phyloP scores from a whole-genome alignment of 2,329 filamentous ascomycete species.

The Chalaropsis ovoidea region DNA sequence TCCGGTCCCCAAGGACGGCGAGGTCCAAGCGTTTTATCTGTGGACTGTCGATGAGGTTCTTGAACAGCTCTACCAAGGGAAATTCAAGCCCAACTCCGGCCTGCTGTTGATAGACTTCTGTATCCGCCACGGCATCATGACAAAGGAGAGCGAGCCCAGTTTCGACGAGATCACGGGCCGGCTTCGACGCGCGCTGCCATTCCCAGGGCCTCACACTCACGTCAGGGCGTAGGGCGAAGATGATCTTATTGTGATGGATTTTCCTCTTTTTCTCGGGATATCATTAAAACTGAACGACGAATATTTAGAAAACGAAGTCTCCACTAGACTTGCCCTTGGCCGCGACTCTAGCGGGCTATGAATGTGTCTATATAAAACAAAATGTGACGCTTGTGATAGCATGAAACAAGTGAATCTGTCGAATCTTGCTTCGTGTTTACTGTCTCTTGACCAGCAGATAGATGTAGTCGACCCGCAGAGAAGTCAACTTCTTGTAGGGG shows the following conservation, averaged over 20 bases:
- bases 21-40: constrained; percentile 77
- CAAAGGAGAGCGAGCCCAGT: constrained; percentile 64
- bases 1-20: constrained; percentile 71
- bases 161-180: constrained; percentile 65
- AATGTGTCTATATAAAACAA: constrained; percentile 23
- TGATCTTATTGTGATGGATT: constrained; percentile 1
- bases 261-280: constrained; percentile 17
- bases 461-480: constrained; percentile 82
- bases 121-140: constrained; percentile 71
- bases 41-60: constrained; percentile 68
- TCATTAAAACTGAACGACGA: constrained; percentile 7
- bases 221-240: constrained; percentile 4
- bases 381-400: constrained; percentile 22
- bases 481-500: constrained; percentile 89
- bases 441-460: constrained; percentile 87
- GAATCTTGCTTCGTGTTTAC: constrained; percentile 9
- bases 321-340: not conserved
- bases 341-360: constrained; percentile 13
- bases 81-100: constrained; percentile 91
- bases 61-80: constrained; percentile 55
- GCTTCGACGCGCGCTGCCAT: constrained; percentile 69
- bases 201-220: constrained; percentile 53
- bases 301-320: constrained; percentile 10
- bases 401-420: constrained; percentile 3
- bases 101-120: constrained; percentile 83